phyloP scores from a whole-genome alignment of 805 yeast genomes.

The Wickerhamomyces sydowiorum region DNA sequence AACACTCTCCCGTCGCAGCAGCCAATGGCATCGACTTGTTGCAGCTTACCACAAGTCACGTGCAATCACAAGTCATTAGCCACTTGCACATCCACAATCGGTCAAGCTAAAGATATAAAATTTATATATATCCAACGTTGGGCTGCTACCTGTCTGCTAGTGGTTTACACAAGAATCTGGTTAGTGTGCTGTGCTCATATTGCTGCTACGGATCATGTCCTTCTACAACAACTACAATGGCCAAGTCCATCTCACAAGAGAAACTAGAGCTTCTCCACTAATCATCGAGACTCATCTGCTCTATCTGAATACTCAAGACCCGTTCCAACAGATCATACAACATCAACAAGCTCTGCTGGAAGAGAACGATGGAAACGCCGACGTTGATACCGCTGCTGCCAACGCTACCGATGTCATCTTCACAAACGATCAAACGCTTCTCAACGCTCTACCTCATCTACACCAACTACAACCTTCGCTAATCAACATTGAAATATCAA shows the following conservation, averaged over 20 bases:
- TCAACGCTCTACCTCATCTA: conserved; percentile 58
- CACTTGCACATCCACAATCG: conserved; percentile 1
- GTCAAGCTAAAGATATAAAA: no score
- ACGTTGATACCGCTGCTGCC: background rate
- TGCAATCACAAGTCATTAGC: background rate
- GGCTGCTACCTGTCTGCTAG: no score
- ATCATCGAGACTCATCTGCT: background rate
- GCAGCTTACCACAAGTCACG: background rate
- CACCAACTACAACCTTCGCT: conserved; percentile 41
- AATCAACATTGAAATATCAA: conserved; percentile 60
- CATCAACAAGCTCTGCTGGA: background rate
- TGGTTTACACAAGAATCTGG: no score
- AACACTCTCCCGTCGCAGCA: no score
- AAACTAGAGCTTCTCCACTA: background rate
- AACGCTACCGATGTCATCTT: conserved; percentile 31
- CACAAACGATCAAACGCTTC: conserved; percentile 46
- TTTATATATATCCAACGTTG: no score
- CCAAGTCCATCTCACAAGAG: background rate
- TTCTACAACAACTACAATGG: background rate
- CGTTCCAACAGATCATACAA: background rate
- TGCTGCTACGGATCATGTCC: no score
- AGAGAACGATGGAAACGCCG: background rate
- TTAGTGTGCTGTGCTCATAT: no score
- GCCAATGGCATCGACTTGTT: background rate
- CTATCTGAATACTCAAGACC: background rate